These are phyloP conservation scores for Prunus dulcis DNA, from an alignment of 306 rosid species.

Conservation along the genomic window DNA sequence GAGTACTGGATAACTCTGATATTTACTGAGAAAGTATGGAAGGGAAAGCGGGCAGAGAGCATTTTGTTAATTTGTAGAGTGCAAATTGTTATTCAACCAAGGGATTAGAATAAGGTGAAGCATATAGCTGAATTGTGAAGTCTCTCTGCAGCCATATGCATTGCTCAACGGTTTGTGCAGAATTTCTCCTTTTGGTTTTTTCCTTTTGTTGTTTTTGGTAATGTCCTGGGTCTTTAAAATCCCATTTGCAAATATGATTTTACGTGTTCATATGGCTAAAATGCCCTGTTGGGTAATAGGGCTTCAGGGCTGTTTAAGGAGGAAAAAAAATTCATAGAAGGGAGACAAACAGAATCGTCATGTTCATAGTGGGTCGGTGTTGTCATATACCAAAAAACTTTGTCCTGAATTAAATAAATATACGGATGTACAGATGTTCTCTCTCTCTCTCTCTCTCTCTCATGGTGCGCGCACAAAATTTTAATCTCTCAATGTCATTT, in stretches of 20 bases:
- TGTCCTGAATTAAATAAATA: constrained; percentile 10
- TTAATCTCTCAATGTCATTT: background rate
- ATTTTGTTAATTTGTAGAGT: constrained; percentile 53
- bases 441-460: background rate
- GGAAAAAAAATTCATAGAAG: constrained; percentile 17
- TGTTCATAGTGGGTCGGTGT: constrained; percentile 18
- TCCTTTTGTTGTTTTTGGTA: constrained; percentile 12
- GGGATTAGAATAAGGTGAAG: constrained; percentile 57
- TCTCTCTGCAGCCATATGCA: constrained; percentile 50
- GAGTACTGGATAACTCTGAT: constrained; percentile 29
- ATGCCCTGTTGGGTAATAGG: constrained; percentile 11
- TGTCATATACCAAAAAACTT: constrained; percentile 3
- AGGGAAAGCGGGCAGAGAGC: constrained; percentile 43
- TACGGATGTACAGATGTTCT: constrained; percentile 31
- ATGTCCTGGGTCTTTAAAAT: constrained; percentile 30
- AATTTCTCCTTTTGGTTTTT: constrained; percentile 36
- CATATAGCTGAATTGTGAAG: constrained; percentile 48
- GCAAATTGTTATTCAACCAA: constrained; percentile 45
- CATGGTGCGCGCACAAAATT: background rate
- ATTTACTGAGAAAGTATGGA: constrained; percentile 28
- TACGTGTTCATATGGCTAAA: constrained; percentile 34
- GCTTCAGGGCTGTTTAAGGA: constrained; percentile 22
- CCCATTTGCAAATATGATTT: constrained; percentile 38
- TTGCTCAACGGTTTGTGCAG: constrained; percentile 46
- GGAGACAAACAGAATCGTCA: constrained; percentile 18